Conservation (phyloP, 176 grass and related monocot species). For the Zea mays region Zm-B73-REFERENCE-NAM-5.0 NC_050103.1:126037501-126038000, state of each 20-base stretch:
- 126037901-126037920: slow-evolving; percentile 13
- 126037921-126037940: slow-evolving; percentile 22
- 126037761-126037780: slow-evolving; percentile 47
- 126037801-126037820: slow-evolving; percentile 56
- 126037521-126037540: slow-evolving; percentile 37
- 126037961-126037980: slow-evolving; percentile 16
- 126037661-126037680: slow-evolving; percentile 63
- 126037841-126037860: slow-evolving; percentile 36
- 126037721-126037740: slow-evolving; percentile 50
- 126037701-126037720: slow-evolving; percentile 62
- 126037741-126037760: slow-evolving; percentile 46
- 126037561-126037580: slow-evolving; percentile 46
- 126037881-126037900: slow-evolving; percentile 44
- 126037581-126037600: slow-evolving; percentile 25
- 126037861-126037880: slow-evolving; percentile 29
- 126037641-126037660: slow-evolving; percentile 30
- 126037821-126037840: slow-evolving; percentile 62
- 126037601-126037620: background rate
- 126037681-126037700: slow-evolving; percentile 61
- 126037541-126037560: slow-evolving; percentile 45
- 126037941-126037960: slow-evolving; percentile 32
- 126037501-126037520: slow-evolving; percentile 49
- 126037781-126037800: slow-evolving; percentile 54
- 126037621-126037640: slow-evolving; percentile 29
- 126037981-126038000: slow-evolving; percentile 12